Conservation (phyloP, 2,329 filamentous ascomycete genomes). For the Xylaria multiplex region DNA sequence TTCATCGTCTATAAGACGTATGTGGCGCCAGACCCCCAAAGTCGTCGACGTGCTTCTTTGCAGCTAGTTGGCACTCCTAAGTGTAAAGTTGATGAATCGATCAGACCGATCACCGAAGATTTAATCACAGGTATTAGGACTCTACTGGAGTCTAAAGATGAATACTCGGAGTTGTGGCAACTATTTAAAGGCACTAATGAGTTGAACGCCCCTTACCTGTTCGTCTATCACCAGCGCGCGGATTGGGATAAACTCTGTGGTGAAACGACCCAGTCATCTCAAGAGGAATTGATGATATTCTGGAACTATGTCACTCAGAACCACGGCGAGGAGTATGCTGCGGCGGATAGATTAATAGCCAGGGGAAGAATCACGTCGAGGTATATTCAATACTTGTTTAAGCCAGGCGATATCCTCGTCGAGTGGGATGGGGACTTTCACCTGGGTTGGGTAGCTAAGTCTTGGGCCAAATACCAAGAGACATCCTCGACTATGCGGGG, state of each 20-base stretch:
- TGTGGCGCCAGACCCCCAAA: neutral
- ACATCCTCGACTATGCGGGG: no score
- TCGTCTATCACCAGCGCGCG: constrained; percentile 18
- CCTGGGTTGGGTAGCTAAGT: no score
- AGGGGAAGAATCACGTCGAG: no score
- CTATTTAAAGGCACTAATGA: neutral
- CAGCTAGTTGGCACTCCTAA: neutral
- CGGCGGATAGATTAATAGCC: neutral
- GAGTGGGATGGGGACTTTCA: no score
- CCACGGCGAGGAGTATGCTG: constrained; percentile 9
- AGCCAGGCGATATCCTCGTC: no score
- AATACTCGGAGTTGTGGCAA: constrained; percentile 8
- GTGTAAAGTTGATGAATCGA: constrained; percentile 18
- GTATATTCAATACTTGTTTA: no score
- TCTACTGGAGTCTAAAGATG: constrained; percentile 10
- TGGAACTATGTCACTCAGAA: constrained; percentile 20
- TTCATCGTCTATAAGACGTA: constrained; percentile 25
- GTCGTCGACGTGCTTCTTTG: neutral
- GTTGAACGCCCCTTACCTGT: constrained; percentile 16
- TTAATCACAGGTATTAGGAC: neutral
- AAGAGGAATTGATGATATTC: constrained; percentile 14
- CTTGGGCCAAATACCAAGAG: no score
- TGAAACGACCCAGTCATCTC: neutral
- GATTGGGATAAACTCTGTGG: constrained; percentile 2
- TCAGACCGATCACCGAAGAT: constrained; percentile 11